phyloP scores from a whole-genome alignment of 345 rosid species.

The Murraya koenigii region DNA sequence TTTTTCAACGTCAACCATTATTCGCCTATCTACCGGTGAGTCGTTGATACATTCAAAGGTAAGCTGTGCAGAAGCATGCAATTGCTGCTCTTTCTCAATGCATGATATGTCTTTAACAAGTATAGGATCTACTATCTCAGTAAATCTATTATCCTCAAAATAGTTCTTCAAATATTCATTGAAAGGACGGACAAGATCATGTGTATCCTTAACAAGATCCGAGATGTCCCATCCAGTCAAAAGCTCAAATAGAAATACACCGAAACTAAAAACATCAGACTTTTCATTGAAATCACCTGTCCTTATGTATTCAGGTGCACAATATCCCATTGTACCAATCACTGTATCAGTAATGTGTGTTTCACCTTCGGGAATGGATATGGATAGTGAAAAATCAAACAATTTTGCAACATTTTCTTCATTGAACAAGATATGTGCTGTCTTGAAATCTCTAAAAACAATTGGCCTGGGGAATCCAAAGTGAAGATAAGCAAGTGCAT shows the following conservation, averaged over 20 bases:
- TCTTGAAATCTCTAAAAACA: constrained; percentile 9
- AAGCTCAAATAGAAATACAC: background rate
- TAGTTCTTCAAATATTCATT: too few relatives aligned
- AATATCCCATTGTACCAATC: background rate
- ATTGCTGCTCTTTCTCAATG: background rate
- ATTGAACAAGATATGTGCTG: background rate
- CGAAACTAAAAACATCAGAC: constrained; percentile 19
- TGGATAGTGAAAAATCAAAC: background rate
- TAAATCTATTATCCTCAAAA: background rate
- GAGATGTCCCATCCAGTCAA: background rate
- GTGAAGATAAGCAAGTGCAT: constrained; percentile 21
- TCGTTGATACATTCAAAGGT: background rate
- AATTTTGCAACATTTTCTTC: constrained; percentile 10
- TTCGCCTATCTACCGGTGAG: constrained; percentile 1
- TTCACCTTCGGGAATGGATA: too few relatives aligned
- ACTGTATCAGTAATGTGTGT: background rate
- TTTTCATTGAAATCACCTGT: constrained; percentile 17
- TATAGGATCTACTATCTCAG: constrained; percentile 7
- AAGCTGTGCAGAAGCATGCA: constrained; percentile 3
- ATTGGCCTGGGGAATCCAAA: constrained; percentile 20
- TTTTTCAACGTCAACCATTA: constrained; percentile 21
- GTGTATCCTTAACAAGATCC: background rate
- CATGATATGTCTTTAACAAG: background rate
- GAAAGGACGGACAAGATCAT: too few relatives aligned
- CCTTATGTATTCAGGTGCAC: background rate